Base-by-base conservation (phyloP, 2,329 filamentous ascomycete species). In the Coniochaeta hoffmannii region DNA sequence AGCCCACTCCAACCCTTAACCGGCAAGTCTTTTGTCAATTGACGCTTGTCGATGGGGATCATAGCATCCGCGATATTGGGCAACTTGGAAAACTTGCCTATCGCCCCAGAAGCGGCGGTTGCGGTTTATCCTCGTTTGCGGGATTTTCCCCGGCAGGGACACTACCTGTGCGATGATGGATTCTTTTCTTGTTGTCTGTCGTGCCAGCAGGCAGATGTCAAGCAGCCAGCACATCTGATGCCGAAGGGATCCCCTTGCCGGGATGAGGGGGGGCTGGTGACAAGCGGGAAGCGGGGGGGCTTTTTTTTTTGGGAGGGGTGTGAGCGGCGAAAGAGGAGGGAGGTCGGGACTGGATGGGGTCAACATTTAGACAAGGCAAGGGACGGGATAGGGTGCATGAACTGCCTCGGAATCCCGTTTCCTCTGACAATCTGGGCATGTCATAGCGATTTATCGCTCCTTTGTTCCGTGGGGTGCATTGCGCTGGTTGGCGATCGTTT, bases 321-420 rank as follows among this genome's bases (percentile, higher is more conserved):
- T 46, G 26, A 46, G 41, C 41, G 41, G 22, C 41, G 41, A 46
- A n/a, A 4, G 41, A 46, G 41, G 41, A 46, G 41, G 24, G 24
- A 26, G 41, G 41, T 46, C 41, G 41, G 41, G 22, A 46, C 26
- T 3, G 30, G 12, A 12, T 26, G 22, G 19, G 41, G 19, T n/a
- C 9, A 46, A n/a, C 9, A 15, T 46, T 46, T 19, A 46, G 22
- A 22, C 41, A 46, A n/a, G 41, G 24, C 41, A 44, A 44, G 17
- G 17, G 50, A 34, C n/a, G 3, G 51, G 36, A 12, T 41, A 32
- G 41, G 34, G 22, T 53, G 52, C 52, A 53, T 53, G 52, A 46
- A 53, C 52, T n/a, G n/a, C 52, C 22, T 30, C 35, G 50, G 32
- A 34, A n/a, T n/a, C 30, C 31, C 35, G 35, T n/a, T n/a, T n/a